These are phyloP conservation scores for Rhododendron ferrugineum DNA, from an alignment of 148 eudicot species.

Conservation along the genomic window DNA sequence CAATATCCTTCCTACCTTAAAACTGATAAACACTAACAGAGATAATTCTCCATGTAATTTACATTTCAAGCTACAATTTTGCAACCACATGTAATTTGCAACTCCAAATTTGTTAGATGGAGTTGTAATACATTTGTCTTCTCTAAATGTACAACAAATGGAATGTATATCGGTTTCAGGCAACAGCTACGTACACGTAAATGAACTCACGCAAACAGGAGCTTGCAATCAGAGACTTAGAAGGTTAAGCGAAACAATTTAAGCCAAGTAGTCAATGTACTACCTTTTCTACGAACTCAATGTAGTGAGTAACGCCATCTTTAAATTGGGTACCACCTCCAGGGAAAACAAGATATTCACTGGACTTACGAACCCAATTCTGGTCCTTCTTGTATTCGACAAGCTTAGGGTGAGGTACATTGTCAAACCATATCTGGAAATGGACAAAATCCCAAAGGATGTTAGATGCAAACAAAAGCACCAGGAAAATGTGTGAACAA, in stretches of 20 bases:
- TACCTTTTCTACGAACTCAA: constrained; percentile 75
- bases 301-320: constrained; percentile 74
- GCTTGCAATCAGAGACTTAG: not conserved
- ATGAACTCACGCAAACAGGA: not conserved
- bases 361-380: constrained; percentile 77
- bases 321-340: constrained; percentile 99
- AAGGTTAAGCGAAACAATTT: constrained; percentile 4
- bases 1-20: not conserved
- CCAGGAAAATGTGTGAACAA: not conserved
- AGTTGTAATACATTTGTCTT: not conserved
- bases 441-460: not conserved
- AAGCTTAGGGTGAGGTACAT: constrained; percentile 97
- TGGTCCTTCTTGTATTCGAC: constrained; percentile 99
- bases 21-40: not conserved
- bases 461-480: not conserved
- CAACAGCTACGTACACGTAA: not conserved
- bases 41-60: not conserved
- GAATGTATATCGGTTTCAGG: not conserved
- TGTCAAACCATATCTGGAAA: constrained; percentile 81
- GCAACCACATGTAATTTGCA: not conserved
- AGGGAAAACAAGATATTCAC: constrained; percentile 80
- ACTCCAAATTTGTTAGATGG: not conserved
- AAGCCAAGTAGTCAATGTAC: not conserved
- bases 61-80: not conserved
- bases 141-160: not conserved